These are phyloP conservation scores for Starmerella potacharoeniae DNA, from an alignment of 805 yeast species.

Conservation along the genomic window DNA sequence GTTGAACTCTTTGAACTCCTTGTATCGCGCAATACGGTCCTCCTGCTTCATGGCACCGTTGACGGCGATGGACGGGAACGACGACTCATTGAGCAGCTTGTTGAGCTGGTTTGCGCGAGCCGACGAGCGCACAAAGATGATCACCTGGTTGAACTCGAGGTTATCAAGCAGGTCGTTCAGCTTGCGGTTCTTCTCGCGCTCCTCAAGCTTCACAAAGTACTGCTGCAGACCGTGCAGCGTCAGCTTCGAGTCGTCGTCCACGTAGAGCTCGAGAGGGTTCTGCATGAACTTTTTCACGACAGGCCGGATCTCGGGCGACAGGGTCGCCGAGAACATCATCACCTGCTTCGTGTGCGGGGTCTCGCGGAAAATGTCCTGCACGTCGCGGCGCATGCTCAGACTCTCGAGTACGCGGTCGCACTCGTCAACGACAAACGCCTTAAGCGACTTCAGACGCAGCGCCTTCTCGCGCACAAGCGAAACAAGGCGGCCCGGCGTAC, in stretches of 20 bases:
- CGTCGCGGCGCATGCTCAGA: constrained; percentile 92
- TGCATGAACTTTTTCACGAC: constrained; percentile 97
- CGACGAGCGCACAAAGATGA: constrained; percentile 86
- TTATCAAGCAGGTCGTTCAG: constrained; percentile 86
- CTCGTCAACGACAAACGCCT: constrained; percentile 92
- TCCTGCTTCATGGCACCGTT: constrained; percentile 94
- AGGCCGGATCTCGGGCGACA: constrained; percentile 88
- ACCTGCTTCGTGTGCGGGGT: constrained; percentile 98
- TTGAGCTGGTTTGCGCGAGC: constrained; percentile 86
- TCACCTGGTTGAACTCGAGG: constrained; percentile 95
- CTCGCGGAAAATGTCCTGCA: constrained; percentile 92
- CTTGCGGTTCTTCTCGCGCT: constrained; percentile 85
- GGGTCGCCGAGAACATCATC: constrained; percentile 97
- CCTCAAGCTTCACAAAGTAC: constrained; percentile 79
- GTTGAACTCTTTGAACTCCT: constrained; percentile 93
- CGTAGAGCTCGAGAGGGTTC: constrained; percentile 92
- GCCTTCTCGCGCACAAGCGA: constrained; percentile 88
- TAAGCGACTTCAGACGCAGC: constrained; percentile 75
- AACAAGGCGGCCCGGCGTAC: constrained; percentile 95
- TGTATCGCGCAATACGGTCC: constrained; percentile 94
- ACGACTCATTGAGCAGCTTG: constrained; percentile 76
- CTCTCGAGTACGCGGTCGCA: constrained; percentile 95
- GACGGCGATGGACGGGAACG: constrained; percentile 94
- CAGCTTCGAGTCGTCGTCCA: constrained; percentile 93
- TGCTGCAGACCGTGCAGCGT: constrained; percentile 98